Base-by-base conservation (phyloP, 1,284 basidiomycete species). In the Leccinum pseudoinsigne region DNA sequence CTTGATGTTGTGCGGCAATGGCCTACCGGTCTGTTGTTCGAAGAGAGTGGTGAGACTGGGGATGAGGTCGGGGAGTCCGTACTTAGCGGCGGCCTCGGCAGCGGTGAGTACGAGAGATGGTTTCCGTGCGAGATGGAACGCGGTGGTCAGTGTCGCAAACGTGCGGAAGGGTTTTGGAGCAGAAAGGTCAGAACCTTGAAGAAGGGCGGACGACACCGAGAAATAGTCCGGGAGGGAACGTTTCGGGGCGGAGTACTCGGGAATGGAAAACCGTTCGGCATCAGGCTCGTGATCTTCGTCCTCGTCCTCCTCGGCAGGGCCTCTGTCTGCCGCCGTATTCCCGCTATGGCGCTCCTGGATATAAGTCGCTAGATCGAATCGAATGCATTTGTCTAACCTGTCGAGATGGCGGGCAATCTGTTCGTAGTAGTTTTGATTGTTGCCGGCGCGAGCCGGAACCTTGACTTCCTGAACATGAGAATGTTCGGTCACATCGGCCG, bases 61-160 rank as follows among this genome's bases (percentile, higher is more conserved):
- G 9, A 5, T 34, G 7, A 67, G 66, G 42, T 65, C 54, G 4
- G 53, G 60, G 18, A 67, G 51, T 0, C 42, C 3, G 40, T 66
- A 67, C 12, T 21, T 10, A 8, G 9, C 4, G 1, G 58, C 45
- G 10, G 54, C 56, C 8, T 67, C 47, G 1, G 16, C 16, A 7
- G 62, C 10, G 11, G 58, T 51, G 0, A 67, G 9, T 34, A 23
- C 2, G 10, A 31, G 28, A 0, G 26, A 65, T 5, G 60, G 63
- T 23, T 65, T 59, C 3, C 8, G 26, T 10, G 56, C 36, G 6
- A 67, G 36, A 42, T 67, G 63, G 42, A 65, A 67, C 1, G 54
- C 34, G 0, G 55, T 61, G 1, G 57, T 66, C 2, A 21, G 6
- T 5, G 65, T 66, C 1, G 53, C 8, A 38, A 66, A 63, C 1